Conservation (phyloP, 208 protist genomes). For the Zelonia costaricensis region DNA sequence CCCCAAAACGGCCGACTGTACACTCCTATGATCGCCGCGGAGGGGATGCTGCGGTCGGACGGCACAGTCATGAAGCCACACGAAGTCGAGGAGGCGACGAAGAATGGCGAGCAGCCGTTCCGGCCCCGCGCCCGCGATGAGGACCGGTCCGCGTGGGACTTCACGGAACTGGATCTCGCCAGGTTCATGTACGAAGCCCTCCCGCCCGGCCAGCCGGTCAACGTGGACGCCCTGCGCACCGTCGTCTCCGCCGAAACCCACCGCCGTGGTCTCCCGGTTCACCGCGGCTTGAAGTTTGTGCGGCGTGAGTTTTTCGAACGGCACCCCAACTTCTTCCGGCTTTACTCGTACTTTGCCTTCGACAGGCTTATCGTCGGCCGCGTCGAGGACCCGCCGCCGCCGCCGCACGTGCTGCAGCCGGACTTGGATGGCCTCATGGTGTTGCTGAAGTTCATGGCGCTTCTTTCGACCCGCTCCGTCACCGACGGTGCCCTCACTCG, state of each 20-base stretch:
- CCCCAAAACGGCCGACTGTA: slow-evolving; percentile 37
- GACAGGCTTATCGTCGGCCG: slow-evolving; percentile 44
- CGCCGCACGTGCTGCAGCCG: slow-evolving; percentile 38
- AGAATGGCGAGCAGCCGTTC: too few relatives aligned
- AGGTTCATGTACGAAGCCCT: slow-evolving; percentile 36
- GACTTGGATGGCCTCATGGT: slow-evolving; percentile 36
- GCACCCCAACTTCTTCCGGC: slow-evolving; percentile 6
- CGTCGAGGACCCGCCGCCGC: slow-evolving; percentile 18
- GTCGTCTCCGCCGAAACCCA: neutral
- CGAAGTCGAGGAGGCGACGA: too few relatives aligned
- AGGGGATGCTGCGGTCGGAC: neutral
- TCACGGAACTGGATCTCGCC: slow-evolving; percentile 28
- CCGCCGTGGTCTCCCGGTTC: neutral
- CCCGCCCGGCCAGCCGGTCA: slow-evolving; percentile 32
- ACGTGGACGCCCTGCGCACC: slow-evolving; percentile 19
- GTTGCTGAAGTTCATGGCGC: slow-evolving; percentile 70
- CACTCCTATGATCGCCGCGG: slow-evolving; percentile 35
- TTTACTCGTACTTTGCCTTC: slow-evolving; percentile 31
- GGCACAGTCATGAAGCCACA: too few relatives aligned
- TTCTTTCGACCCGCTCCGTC: slow-evolving; percentile 49
- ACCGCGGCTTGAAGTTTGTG: slow-evolving; percentile 31
- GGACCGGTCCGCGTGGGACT: neutral
- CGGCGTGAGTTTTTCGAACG: slow-evolving; percentile 37
- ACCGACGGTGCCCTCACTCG: slow-evolving; percentile 48
- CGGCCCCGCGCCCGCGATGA: too few relatives aligned